Evolutionary conservation across 495 filamentous ascomycete genomes (phyloP).

Genomic region (Annulohypoxylon moriforme): DNA sequence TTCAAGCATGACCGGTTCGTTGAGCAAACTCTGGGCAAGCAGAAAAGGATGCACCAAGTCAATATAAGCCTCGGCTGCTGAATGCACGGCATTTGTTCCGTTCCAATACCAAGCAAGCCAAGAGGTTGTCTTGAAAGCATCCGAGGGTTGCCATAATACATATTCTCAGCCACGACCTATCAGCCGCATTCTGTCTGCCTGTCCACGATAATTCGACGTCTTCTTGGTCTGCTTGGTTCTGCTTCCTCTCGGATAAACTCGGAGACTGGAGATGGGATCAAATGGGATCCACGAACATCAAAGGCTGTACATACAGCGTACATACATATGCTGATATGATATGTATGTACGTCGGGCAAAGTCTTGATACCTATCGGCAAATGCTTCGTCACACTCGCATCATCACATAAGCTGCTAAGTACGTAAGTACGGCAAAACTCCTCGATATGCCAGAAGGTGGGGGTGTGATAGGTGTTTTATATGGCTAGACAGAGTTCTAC

Average conservation of each 20-base stretch:
- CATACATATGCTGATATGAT: neutral
- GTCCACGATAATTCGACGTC: conserved; percentile 2
- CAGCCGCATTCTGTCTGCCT: conserved; percentile 16
- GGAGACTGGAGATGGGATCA: neutral
- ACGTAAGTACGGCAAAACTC: neutral
- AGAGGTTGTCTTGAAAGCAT: neutral
- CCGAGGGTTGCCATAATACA: neutral
- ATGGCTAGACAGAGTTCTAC: conserved; percentile 14
- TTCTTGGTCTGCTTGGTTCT: neutral
- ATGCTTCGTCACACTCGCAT: conserved; percentile 12
- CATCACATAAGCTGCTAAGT: neutral
- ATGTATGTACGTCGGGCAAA: neutral
- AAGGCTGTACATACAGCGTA: neutral
- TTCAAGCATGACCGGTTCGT: neutral
- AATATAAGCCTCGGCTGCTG: neutral
- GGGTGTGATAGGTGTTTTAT: conserved; percentile 29
- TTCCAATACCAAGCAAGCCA: conserved; percentile 6
- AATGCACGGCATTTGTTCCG: conserved; percentile 11
- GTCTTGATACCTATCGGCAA: conserved; percentile 12
- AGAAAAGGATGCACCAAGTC: neutral
- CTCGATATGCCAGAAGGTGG: neutral
- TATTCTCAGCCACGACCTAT: conserved; percentile 17
- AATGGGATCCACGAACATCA: neutral
- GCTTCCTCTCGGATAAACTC: conserved; percentile 17
- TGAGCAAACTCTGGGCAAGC: neutral